Evolutionary conservation across 768 basidiomycete genomes (phyloP).

Genomic region (Tricholomella constricta): DNA sequence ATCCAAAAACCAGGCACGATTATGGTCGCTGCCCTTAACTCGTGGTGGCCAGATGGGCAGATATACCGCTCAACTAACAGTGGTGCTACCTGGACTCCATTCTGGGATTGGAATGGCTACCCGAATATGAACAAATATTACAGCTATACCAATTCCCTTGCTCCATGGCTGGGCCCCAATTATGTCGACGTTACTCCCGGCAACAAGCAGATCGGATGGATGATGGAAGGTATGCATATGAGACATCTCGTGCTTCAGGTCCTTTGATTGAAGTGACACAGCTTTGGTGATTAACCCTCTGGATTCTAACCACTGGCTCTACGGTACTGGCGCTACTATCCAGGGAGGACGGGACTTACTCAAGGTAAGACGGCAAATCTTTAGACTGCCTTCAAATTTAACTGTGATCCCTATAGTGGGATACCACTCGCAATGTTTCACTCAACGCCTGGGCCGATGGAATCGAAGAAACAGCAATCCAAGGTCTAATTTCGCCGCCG

Average conservation of each 20-base stretch:
- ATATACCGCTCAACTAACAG: conserved; percentile 63
- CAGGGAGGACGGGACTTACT: conserved; percentile 59
- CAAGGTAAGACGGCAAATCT: conserved; percentile 27
- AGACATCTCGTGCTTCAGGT: not conserved
- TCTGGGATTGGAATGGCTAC: conserved; percentile 62
- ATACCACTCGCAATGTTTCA: conserved; percentile 57
- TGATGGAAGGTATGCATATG: conserved; percentile 57
- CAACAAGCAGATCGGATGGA: conserved; percentile 63
- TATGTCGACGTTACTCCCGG: conserved; percentile 45
- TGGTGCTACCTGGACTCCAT: conserved; percentile 57
- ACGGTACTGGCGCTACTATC: conserved; percentile 69
- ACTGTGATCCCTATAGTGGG: conserved; percentile 45
- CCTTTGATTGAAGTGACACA: conserved; percentile 18
- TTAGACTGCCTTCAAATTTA: not conserved
- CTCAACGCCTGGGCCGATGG: conserved; percentile 63
- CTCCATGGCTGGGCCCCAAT: conserved; percentile 61
- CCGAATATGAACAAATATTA: conserved; percentile 47
- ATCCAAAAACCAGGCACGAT: conserved; percentile 60
- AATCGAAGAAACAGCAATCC: conserved; percentile 63
- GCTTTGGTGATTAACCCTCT: conserved; percentile 63
- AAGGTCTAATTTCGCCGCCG: conserved; percentile 61
- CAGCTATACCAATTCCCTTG: conserved; percentile 52
- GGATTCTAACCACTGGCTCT: conserved; percentile 69
- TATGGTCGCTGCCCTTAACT: conserved; percentile 69
- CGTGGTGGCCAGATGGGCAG: conserved; percentile 68